A percentile compares a stretch with the other conserved stretches of the same genome.
Evolutionary conservation across 2,329 filamentous ascomycete species (phyloP).

Genomic region (Alternaria incomplexa): DNA sequence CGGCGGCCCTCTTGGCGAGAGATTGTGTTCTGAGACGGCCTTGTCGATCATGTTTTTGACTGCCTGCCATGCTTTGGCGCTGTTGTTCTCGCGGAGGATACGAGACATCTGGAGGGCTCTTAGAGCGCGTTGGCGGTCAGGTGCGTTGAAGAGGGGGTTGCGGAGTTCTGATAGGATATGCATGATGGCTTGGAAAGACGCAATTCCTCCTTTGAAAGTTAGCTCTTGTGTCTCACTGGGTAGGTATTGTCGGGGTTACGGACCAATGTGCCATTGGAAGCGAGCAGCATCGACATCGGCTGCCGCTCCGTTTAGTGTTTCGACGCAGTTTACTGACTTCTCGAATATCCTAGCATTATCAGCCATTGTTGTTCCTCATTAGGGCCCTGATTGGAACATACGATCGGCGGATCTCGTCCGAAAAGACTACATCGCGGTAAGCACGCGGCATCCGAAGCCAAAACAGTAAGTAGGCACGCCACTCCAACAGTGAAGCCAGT

Average conservation of each 20-base stretch:
- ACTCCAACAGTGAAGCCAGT: slow-evolving; percentile 43
- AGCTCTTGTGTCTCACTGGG: neutral
- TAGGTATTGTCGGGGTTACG: neutral
- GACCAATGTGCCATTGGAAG: slow-evolving; percentile 49
- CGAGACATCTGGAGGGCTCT: slow-evolving; percentile 42
- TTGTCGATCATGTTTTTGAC: slow-evolving; percentile 49
- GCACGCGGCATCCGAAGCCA: slow-evolving; percentile 49
- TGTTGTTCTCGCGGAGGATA: slow-evolving; percentile 41
- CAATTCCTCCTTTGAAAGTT: slow-evolving; percentile 33
- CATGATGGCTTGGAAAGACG: slow-evolving; percentile 48
- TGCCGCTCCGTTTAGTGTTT: slow-evolving; percentile 44
- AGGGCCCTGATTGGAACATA: slow-evolving; percentile 19
- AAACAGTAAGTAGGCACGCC: slow-evolving; percentile 47
- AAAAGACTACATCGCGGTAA: slow-evolving; percentile 46
- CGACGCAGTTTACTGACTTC: slow-evolving; percentile 48
- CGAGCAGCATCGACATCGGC: slow-evolving; percentile 44
- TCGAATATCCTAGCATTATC: slow-evolving; percentile 41
- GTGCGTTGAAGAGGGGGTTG: slow-evolving; percentile 43
- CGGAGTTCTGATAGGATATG: slow-evolving; percentile 49
- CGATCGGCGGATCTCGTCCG: slow-evolving; percentile 43
- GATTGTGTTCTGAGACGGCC: slow-evolving; percentile 34
- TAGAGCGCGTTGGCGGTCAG: slow-evolving; percentile 44
- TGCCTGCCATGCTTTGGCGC: slow-evolving; percentile 45
- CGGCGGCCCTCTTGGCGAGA: slow-evolving; percentile 20
- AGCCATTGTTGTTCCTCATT: neutral